A percentile compares a stretch with the other conserved stretches of the same genome.
phyloP scores from a whole-genome alignment of 805 yeast genomes.

The Candida railenensis region DNA sequence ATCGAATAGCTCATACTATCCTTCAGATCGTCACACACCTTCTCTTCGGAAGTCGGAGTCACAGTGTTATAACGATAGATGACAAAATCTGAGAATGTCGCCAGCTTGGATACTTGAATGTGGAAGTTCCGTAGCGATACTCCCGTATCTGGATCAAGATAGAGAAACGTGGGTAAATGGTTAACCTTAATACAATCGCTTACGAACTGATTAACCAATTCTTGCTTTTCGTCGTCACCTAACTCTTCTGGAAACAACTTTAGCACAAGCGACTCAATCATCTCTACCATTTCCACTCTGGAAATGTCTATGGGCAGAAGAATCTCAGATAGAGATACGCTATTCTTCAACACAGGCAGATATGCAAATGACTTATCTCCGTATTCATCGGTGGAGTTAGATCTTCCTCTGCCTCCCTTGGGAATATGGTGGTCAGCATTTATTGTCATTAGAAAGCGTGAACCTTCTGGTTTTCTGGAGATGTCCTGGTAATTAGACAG shows the following conservation, averaged over 20 bases:
- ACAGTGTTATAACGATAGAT: conserved; percentile 61
- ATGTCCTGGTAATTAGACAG: neutral
- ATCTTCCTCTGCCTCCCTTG: neutral
- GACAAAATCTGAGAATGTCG: conserved; percentile 70
- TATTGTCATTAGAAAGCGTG: conserved; percentile 42
- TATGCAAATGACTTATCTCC: neutral
- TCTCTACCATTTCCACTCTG: conserved; percentile 26
- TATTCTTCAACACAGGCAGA: conserved; percentile 44
- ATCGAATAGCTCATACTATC: conserved; percentile 20
- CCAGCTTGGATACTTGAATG: conserved; percentile 78
- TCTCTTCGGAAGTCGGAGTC: conserved; percentile 11
- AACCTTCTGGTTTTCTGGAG: conserved; percentile 21
- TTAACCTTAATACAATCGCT: conserved; percentile 44
- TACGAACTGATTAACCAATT: conserved; percentile 24
- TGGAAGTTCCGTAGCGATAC: conserved; percentile 81
- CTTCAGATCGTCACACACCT: conserved; percentile 9
- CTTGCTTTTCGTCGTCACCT: conserved; percentile 10
- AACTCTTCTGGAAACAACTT: conserved; percentile 11
- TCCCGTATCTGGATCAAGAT: conserved; percentile 68
- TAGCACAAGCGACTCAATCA: conserved; percentile 8
- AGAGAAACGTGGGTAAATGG: conserved; percentile 52
- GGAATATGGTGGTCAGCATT: conserved; percentile 12
- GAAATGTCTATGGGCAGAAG: conserved; percentile 49
- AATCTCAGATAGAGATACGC: conserved; percentile 54
- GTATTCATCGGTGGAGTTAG: neutral